A percentile compares a stretch with the other conserved stretches of the same genome.
These are phyloP conservation scores for Trichoderma koningiopsis DNA, from an alignment of 2,329 filamentous ascomycete genomes.

Conservation along the genomic window DNA sequence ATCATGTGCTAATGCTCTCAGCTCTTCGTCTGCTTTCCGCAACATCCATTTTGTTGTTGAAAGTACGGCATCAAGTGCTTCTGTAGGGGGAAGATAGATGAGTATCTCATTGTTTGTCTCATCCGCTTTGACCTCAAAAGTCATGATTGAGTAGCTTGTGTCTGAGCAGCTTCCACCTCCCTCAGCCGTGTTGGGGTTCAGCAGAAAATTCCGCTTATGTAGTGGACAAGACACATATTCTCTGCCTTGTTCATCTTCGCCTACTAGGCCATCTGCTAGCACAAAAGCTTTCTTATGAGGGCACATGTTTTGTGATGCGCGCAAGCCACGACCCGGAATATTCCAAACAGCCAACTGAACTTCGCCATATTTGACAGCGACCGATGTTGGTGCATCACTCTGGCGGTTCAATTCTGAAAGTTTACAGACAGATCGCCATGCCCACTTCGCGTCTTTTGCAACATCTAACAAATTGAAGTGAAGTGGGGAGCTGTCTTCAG, in stretches of 20 bases:
- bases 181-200: conserved; percentile 70
- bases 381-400: conserved; percentile 42
- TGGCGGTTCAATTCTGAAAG: conserved; percentile 65
- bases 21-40: conserved; percentile 63
- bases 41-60: conserved; percentile 81
- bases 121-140: conserved; percentile 75
- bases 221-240: conserved; percentile 71
- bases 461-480: conserved; percentile 68
- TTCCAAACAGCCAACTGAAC: conserved; percentile 89
- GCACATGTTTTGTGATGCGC: conserved; percentile 92
- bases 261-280: conserved; percentile 82
- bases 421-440: conserved; percentile 80
- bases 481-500: conserved; percentile 64
- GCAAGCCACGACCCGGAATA: conserved; percentile 72
- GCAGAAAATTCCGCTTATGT: conserved; percentile 80
- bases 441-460: conserved; percentile 59
- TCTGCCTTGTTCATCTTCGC: conserved; percentile 54
- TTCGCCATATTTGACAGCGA: conserved; percentile 81
- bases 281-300: conserved; percentile 89
- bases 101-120: conserved; percentile 78
- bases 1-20: neutral
- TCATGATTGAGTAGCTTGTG: conserved; percentile 74
- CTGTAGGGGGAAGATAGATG: conserved; percentile 75
- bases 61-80: conserved; percentile 76
- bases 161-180: conserved; percentile 63